phyloP scores from a whole-genome alignment of 163 green algal genomes.

The Scenedesmus sp. region DNA sequence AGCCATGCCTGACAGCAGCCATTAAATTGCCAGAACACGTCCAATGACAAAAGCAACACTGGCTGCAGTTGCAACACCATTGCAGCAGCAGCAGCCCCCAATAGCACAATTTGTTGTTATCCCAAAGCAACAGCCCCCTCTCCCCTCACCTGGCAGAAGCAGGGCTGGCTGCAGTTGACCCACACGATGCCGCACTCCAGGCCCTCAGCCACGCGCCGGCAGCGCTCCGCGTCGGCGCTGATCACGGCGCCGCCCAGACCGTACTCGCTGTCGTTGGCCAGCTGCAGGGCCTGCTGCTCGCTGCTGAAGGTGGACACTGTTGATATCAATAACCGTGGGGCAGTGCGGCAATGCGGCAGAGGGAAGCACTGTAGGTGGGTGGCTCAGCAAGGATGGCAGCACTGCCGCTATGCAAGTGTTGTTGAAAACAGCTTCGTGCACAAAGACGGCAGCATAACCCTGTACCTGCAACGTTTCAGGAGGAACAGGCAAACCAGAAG shows the following conservation, averaged over 20 bases:
- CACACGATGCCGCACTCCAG: slow-evolving; percentile 89
- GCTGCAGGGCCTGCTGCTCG: slow-evolving; percentile 83
- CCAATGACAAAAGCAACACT: not conserved
- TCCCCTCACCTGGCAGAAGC: slow-evolving; percentile 80
- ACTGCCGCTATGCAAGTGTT: no score
- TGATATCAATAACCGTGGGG: not conserved
- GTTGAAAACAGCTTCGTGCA: no score
- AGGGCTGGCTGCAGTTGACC: slow-evolving; percentile 94
- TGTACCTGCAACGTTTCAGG: no score
- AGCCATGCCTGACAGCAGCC: not conserved
- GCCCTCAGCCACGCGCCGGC: slow-evolving; percentile 72
- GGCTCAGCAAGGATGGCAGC: not conserved
- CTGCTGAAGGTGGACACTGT: slow-evolving; percentile 79
- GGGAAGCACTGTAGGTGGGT: not conserved
- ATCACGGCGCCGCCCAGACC: slow-evolving; percentile 82
- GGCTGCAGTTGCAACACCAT: not conserved
- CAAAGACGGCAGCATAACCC: no score
- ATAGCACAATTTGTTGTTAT: not conserved
- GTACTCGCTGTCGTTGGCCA: slow-evolving; percentile 88
- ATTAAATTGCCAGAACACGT: no score
- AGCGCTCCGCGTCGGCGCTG: slow-evolving; percentile 68
- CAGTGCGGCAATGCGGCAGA: not conserved
- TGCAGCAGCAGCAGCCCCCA: not conserved
- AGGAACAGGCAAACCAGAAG: no score
- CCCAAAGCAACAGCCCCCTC: not conserved